Evolutionary conservation across 805 yeast species (phyloP), one percentile per base, ranked within the genome.

Genomic region (Nakazawaea laoshanensis): DNA sequence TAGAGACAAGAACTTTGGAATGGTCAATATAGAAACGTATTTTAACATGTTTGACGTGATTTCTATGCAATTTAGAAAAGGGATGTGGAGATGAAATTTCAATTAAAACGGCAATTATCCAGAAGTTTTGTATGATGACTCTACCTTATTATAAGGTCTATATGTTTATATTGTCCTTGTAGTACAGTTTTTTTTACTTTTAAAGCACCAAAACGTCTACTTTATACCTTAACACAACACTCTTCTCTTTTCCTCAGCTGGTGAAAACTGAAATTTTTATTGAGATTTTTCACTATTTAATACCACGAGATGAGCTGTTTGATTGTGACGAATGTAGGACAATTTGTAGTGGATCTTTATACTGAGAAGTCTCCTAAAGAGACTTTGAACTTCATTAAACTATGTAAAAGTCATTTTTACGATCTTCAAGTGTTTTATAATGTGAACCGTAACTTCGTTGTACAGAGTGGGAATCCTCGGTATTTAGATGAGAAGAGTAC

Each of bases 371-470:
- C 63, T 4, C 67, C 67, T 1, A 42, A 39, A 13, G 64, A 63
- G 24, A 51, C 66, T 20, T 49, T 45, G 34, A 70, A 70, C 44
- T 76, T 77, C 46, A 37, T 77, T 24, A 68, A 72, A 42, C 57
- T 75, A 9, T 74, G 82, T 53, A 60, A 67, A 44, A 42, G 58
- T 24, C 63, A 68, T 36, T 69, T 66, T 50, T 77, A 60, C 53
- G 64, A 72, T 29, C 69, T 66, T 43, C 50, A 66, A 12, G 74
- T 76, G 5, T 64, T 77, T 34, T 57, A 57, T 46, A 57, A 65
- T 37, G 44, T 74, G 4, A 56, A 56, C 26, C 52, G 49, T 32
- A 64, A 64, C 41, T 53, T 47, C 19, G 38, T 57, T 1, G 61
- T 61, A 3, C 65, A 64, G 32, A 45, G 63, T 27, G 82, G 81